Base-by-base conservation (phyloP, 768 basidiomycete genomes). In the Lactarius hengduanensis region DNA sequence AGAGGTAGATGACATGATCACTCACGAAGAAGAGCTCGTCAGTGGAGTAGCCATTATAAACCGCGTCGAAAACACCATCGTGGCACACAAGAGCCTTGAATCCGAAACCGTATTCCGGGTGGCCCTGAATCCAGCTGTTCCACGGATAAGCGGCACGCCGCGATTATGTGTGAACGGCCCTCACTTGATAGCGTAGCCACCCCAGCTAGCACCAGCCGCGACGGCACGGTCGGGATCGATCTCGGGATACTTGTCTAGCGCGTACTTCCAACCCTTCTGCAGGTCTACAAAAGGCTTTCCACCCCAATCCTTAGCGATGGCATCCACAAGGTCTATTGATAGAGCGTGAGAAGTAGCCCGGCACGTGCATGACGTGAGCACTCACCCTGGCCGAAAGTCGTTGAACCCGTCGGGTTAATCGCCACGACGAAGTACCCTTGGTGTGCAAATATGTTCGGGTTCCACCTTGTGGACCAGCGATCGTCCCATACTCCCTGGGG, bases 51-150 rank as follows among this genome's bases (percentile, higher is more conserved):
- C 89, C 93, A 57, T 89, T 89, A 76, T 90, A 90, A 9, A 76
- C 81, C 4, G 88, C 81, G 72, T 93, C 90, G 70, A 95, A 94
- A 74, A 94, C 91, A 10, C 96, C 96, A 73, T 99, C 96, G 72
- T 98, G 96, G 71, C 88, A 89, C 15, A 96, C 85, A 53, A 98
- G 81, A 4, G 94, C 93, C 78, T 96, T 97, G 82, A 98, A 97
- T 26, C 84, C 83, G 74, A 94, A 94, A 3, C 84, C 88, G 69
- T 82, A 92, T 71, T 96, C 94, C 11, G 92, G 91, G 73, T 97
- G 92, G 0, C 94, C 93, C 77, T 96, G 92, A 62, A 97, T 95
- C 93, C 93, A 97, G 75, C 94, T 96, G 58, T 66, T 47, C 2
- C 60, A 57, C 36, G 20, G 16, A 63, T 67, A 20, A 68, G 30